These are phyloP conservation scores for Plasmodium cynomolgi DNA, from an alignment of 169 alveolate genomes.

Conservation along the genomic window DNA sequence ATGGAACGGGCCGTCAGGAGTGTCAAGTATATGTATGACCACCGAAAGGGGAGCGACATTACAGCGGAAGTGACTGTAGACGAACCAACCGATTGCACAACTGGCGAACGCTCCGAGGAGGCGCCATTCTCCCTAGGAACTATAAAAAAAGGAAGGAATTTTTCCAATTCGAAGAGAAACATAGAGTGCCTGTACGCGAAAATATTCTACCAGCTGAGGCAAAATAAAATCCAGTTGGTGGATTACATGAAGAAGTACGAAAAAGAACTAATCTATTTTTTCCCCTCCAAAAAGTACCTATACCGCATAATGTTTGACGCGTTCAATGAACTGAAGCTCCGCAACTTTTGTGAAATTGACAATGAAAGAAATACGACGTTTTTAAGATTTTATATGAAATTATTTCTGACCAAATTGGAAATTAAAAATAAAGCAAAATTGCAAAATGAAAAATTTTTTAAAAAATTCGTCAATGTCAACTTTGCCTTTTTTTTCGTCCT, in stretches of 20 bases:
- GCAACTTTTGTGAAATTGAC: slow-evolving; percentile 19
- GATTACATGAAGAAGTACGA: slow-evolving; percentile 25
- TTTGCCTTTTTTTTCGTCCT: slow-evolving; percentile 49
- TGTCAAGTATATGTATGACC: slow-evolving; percentile 22
- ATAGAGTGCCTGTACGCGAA: slow-evolving; percentile 12
- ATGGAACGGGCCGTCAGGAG: slow-evolving; percentile 7
- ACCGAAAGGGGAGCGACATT: background rate
- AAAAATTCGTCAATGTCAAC: slow-evolving; percentile 31
- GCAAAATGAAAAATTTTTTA: slow-evolving; percentile 41
- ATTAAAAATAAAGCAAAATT: slow-evolving; percentile 40
- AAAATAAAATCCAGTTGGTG: background rate
- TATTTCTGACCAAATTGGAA: slow-evolving; percentile 37
- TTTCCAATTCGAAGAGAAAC: slow-evolving; percentile 29
- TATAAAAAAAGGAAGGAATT: slow-evolving; percentile 26
- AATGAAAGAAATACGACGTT: background rate
- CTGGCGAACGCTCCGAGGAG: background rate
- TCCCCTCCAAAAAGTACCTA: slow-evolving; percentile 46
- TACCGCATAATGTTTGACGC: slow-evolving; percentile 12
- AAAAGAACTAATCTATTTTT: slow-evolving; percentile 41
- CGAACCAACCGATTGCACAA: background rate
- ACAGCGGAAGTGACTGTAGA: background rate
- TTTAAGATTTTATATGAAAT: slow-evolving; percentile 10
- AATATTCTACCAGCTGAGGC: slow-evolving; percentile 10
- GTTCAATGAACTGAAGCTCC: slow-evolving; percentile 21
- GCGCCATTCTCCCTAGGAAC: slow-evolving; percentile 5